phyloP scores from a whole-genome alignment of 2,329 filamentous ascomycete genomes.

The Pseudogymnoascus sp. region DNA sequence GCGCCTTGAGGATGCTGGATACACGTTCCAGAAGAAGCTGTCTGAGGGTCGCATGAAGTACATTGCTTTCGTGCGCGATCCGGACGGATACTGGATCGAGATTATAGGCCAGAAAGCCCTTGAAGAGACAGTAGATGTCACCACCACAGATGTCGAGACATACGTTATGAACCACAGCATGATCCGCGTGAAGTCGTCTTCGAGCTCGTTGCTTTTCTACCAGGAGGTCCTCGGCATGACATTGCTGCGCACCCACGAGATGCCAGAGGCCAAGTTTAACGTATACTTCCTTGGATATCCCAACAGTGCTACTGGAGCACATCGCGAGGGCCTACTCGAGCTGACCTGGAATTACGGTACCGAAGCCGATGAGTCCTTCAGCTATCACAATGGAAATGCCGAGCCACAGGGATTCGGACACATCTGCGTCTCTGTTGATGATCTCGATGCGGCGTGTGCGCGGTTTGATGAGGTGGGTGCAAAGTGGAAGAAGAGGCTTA shows the following conservation, averaged over 20 bases:
- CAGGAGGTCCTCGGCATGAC: constrained; percentile 81
- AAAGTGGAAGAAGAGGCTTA: constrained; percentile 86
- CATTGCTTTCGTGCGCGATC: constrained; percentile 83
- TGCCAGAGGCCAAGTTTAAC: constrained; percentile 63
- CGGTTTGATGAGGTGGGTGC: constrained; percentile 73
- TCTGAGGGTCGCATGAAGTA: constrained; percentile 74
- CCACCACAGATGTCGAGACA: constrained; percentile 59
- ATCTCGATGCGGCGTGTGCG: constrained; percentile 71
- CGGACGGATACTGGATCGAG: constrained; percentile 76
- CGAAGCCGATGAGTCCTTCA: constrained; percentile 73
- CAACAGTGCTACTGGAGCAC: constrained; percentile 43
- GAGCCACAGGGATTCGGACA: constrained; percentile 89
- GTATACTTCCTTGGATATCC: constrained; percentile 83
- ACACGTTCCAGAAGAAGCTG: constrained; percentile 88
- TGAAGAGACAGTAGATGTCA: constrained; percentile 61
- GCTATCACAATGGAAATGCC: constrained; percentile 82
- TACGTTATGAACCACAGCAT: constrained; percentile 86
- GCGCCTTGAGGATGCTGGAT: constrained; percentile 78
- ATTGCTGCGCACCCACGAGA: constrained; percentile 63
- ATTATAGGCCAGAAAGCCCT: constrained; percentile 62
- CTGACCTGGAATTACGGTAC: constrained; percentile 75
- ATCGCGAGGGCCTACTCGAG: constrained; percentile 76
- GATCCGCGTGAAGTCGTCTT: constrained; percentile 78
- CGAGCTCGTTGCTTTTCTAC: constrained; percentile 67
- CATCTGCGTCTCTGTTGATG: constrained; percentile 71